Base-by-base conservation (phyloP, 2,329 filamentous ascomycete genomes). In the Penicillium palitans region DNA sequence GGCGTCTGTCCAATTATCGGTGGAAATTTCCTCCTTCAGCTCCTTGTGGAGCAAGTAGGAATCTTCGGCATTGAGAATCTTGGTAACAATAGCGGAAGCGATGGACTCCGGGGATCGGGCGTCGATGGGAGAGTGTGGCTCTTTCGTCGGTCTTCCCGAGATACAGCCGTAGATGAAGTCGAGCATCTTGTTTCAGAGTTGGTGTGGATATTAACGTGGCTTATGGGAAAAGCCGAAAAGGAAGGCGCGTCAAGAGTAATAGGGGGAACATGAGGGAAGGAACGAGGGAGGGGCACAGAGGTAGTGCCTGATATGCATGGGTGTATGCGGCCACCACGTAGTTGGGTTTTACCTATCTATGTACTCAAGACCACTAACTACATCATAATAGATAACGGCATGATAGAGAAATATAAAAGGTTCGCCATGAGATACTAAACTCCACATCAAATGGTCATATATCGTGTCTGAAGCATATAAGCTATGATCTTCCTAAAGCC, bases 371-470 rank as follows among this genome's bases (percentile, higher is more conserved):
- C 15, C 6, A 44, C 21, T 7, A n/a, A 44, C n/a, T 15, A 33
- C 44, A 17, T 17, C 29, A 33, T 24, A 10, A 1, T 25, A 27
- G 49, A 27, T 29, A 45, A 46, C 5, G 2, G 19, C 8, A 35
- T 24, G 9, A 41, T 29, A 27, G 12, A 37, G 31, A 17, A 54
- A 31, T n/a, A 12, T 33, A 24, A 21, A 39, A 29, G 2, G 6
- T 47, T 37, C 41, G 12, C 51, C 39, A 39, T 6, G 5, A 31
- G n/a, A 39, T 4, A 46, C 9, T 6, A 15, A 40, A 21, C n/a
- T 40, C 40, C 33, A 13, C 52, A 48, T 40, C 4, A 40, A 54
- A 54, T 48, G 42, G 45, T 50, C 45, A 55, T 42, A 55, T 50
- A 50, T 55, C 45, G 44, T 55, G 21, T 25, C 35, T 49, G 35